A percentile compares a stretch with the other conserved stretches of the same genome.
phyloP scores from a whole-genome alignment of 2,329 filamentous ascomycete genomes.

The Venturia oleaginea region DNA sequence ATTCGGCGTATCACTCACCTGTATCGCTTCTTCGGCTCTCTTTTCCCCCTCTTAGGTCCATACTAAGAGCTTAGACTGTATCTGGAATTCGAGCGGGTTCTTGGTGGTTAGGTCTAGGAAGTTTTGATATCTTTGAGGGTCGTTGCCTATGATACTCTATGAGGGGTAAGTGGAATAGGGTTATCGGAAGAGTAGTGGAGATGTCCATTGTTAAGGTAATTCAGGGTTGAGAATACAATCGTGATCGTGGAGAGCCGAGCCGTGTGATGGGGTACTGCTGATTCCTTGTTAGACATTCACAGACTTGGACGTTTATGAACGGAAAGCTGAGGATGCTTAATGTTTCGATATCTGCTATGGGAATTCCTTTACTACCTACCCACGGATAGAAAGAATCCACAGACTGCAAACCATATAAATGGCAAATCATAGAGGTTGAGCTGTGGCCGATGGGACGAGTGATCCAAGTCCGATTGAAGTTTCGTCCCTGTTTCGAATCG shows the following conservation, averaged over 20 bases:
- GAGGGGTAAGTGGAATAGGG: background rate
- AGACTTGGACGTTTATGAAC: background rate
- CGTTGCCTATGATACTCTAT: background rate
- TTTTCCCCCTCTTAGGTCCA: background rate
- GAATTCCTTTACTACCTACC: too few relatives aligned
- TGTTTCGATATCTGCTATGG: background rate
- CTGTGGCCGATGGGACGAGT: too few relatives aligned
- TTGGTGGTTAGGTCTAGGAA: background rate
- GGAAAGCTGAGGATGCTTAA: background rate
- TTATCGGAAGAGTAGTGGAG: background rate
- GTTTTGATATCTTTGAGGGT: background rate
- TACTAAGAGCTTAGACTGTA: background rate
- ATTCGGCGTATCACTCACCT: background rate
- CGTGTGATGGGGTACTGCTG: background rate
- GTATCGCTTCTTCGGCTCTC: background rate
- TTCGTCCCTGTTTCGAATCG: too few relatives aligned
- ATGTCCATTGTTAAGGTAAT: background rate
- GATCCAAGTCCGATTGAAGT: too few relatives aligned
- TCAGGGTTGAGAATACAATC: background rate
- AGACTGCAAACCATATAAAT: too few relatives aligned
- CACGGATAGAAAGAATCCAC: too few relatives aligned
- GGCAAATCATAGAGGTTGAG: too few relatives aligned
- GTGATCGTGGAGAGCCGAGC: background rate
- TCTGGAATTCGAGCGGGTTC: background rate
- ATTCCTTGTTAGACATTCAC: background rate